Conservation (phyloP, 768 basidiomycete species). For the Strobilomyces confusus region DNA sequence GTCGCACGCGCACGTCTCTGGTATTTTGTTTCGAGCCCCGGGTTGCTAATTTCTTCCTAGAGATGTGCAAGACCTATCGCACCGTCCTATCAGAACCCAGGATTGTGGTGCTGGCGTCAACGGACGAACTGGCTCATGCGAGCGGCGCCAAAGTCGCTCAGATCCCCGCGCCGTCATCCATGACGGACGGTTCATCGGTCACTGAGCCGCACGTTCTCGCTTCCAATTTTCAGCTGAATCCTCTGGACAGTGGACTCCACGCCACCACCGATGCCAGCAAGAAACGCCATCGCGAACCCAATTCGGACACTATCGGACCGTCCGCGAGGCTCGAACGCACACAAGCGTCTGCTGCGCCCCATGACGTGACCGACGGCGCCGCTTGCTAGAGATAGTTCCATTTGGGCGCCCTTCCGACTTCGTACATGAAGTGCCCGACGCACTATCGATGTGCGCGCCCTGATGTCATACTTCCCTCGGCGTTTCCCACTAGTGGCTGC, state of each 20-base stretch:
- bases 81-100: conserved; percentile 74
- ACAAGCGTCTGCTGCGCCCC: neutral
- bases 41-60: conserved; percentile 36
- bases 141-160: neutral
- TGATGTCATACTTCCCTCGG: too few species aligned
- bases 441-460: too few species aligned
- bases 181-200: neutral
- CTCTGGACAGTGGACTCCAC: neutral
- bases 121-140: neutral
- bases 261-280: conserved; percentile 5
- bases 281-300: conserved; percentile 24
- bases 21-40: neutral
- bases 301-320: neutral
- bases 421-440: too few species aligned
- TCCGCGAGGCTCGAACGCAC: neutral
- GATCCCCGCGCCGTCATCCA: neutral
- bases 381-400: too few species aligned
- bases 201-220: neutral
- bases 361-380: neutral
- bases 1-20: conserved; percentile 53
- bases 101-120: conserved; percentile 48
- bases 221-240: neutral
- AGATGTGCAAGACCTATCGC: conserved; percentile 77
- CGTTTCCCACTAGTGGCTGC: too few species aligned
- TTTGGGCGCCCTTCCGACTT: too few species aligned